phyloP scores from a whole-genome alignment of 148 eudicot genomes.

The Drosera capensis region DNA sequence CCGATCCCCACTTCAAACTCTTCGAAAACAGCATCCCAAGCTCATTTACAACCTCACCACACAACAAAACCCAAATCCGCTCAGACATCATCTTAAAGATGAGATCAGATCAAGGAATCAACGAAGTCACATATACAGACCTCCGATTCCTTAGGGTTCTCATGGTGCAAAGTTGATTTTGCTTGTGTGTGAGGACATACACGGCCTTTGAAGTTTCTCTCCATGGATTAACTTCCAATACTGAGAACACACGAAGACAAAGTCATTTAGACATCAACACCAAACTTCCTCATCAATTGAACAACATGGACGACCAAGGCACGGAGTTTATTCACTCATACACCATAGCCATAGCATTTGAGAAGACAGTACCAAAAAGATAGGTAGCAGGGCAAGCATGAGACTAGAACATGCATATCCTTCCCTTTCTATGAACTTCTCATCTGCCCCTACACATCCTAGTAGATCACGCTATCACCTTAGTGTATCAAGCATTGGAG shows the following conservation, averaged over 20 bases:
- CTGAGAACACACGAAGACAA: slow-evolving; percentile 18
- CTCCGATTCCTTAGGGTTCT: slow-evolving; percentile 82
- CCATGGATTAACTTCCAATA: slow-evolving; percentile 91
- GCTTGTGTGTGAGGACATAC: slow-evolving; percentile 78
- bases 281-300: too few species aligned
- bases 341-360: too few species aligned
- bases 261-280: too few species aligned
- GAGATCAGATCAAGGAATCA: neutral
- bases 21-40: slow-evolving; percentile 74
- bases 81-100: neutral
- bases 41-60: slow-evolving; percentile 94
- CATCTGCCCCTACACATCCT: too few species aligned
- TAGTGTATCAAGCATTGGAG: too few species aligned
- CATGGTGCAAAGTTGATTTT: slow-evolving; percentile 93
- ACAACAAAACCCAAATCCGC: slow-evolving; percentile 7
- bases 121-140: slow-evolving; percentile 15
- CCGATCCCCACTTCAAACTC: slow-evolving; percentile 37
- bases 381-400: too few species aligned
- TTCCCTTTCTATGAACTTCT: too few species aligned
- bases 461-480: too few species aligned
- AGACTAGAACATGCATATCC: too few species aligned
- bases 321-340: too few species aligned
- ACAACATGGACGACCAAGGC: too few species aligned
- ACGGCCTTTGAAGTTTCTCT: slow-evolving; percentile 75
- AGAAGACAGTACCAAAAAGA: too few species aligned